phyloP scores from a whole-genome alignment of 371 early-diverging fungal species.

The Mucor sp. region DNA sequence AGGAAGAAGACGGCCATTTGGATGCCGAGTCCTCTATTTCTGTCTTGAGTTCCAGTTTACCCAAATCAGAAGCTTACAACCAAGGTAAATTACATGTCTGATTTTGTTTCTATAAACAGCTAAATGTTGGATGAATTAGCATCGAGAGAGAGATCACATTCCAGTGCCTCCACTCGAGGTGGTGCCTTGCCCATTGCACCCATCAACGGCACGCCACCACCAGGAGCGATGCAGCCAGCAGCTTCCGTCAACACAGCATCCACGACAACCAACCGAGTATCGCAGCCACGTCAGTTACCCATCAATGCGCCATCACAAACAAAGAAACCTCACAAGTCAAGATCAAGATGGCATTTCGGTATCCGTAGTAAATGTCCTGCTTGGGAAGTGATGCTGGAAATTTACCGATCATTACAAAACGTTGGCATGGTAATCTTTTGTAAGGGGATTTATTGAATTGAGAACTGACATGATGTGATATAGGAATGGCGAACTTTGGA shows the following conservation, averaged over 20 bases:
- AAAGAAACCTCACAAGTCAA: constrained; percentile 40
- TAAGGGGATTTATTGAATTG: background rate
- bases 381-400: constrained; percentile 96
- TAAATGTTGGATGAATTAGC: background rate
- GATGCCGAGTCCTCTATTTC: constrained; percentile 62
- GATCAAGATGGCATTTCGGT: constrained; percentile 94
- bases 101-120: background rate
- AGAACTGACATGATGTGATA: background rate
- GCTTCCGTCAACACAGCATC: background rate
- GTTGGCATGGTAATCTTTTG: constrained; percentile 69
- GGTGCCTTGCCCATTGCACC: constrained; percentile 34
- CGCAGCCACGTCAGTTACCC: constrained; percentile 29
- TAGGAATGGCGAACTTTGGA: constrained; percentile 91
- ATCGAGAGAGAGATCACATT: constrained; percentile 25
- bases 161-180: constrained; percentile 20
- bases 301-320: constrained; percentile 14
- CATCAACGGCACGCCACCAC: constrained; percentile 46
- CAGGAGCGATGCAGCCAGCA: constrained; percentile 41
- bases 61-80: constrained; percentile 42
- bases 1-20: constrained; percentile 14
- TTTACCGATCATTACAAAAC: constrained; percentile 88
- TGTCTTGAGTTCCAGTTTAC: constrained; percentile 68
- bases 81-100: constrained; percentile 22
- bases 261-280: constrained; percentile 3
- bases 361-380: constrained; percentile 92